Conservation (phyloP, 495 filamentous ascomycete genomes). For the Aspergillus affinis region DNA sequence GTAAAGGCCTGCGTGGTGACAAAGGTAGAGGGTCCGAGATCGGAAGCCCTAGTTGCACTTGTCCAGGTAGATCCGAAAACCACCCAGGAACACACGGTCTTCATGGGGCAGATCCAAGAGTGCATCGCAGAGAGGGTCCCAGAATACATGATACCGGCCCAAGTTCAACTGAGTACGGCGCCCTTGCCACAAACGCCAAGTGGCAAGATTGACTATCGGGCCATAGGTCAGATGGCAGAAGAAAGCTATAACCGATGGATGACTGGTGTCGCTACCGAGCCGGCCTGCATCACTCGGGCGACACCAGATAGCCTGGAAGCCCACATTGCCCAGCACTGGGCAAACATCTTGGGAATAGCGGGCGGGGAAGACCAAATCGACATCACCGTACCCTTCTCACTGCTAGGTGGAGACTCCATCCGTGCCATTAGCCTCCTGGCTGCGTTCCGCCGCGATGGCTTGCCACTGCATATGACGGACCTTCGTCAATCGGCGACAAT, state of each 20-base stretch:
- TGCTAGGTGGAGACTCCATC: slow-evolving; percentile 7
- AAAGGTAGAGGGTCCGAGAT: not conserved
- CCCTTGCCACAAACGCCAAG: slow-evolving; percentile 7
- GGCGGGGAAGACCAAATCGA: not conserved
- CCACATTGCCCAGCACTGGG: slow-evolving; percentile 6
- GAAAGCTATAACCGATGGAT: not conserved
- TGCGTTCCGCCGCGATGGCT: slow-evolving; percentile 2
- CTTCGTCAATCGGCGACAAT: slow-evolving; percentile 3
- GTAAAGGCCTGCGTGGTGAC: slow-evolving; percentile 2
- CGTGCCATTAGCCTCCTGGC: slow-evolving; percentile 5
- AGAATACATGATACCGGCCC: slow-evolving; percentile 3
- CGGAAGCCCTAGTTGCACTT: slow-evolving; percentile 2
- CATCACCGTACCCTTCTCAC: slow-evolving; percentile 6
- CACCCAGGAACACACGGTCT: not conserved
- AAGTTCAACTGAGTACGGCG: not conserved
- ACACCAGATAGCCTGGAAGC: slow-evolving; percentile 3
- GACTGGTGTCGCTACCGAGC: not conserved
- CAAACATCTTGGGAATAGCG: slow-evolving; percentile 2
- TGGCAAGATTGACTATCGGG: slow-evolving; percentile 3
- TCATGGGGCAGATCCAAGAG: not conserved
- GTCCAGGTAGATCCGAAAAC: not conserved
- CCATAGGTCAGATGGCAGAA: slow-evolving; percentile 1
- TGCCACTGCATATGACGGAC: slow-evolving; percentile 5
- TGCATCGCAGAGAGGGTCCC: slow-evolving; percentile 1
- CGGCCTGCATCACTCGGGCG: not conserved